phyloP scores from a whole-genome alignment of 805 yeast genomes.

The Nakazawaea sp. region DNA sequence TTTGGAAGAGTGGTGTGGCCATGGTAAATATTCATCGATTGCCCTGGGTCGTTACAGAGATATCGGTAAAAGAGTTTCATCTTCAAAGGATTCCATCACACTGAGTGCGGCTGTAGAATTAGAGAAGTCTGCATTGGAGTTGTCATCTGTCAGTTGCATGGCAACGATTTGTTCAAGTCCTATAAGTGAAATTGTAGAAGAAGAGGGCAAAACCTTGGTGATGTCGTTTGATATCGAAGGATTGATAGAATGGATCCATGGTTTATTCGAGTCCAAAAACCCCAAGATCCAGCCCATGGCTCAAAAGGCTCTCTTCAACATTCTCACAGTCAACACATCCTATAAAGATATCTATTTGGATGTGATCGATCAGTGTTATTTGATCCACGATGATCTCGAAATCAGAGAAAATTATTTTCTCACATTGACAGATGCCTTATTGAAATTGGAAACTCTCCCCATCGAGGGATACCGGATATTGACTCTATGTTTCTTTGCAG shows the following conservation, averaged over 20 bases:
- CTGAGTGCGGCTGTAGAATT: constrained; percentile 74
- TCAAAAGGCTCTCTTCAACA: constrained; percentile 58
- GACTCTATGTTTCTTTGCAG: constrained; percentile 69
- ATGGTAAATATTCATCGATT: constrained; percentile 57
- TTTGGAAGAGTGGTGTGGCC: constrained; percentile 92
- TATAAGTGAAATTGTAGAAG: constrained; percentile 40
- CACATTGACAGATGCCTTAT: constrained; percentile 59
- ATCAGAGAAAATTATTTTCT: constrained; percentile 66
- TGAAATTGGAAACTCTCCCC: constrained; percentile 40
- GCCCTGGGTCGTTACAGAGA: constrained; percentile 60
- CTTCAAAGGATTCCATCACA: constrained; percentile 35
- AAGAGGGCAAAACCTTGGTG: constrained; percentile 40
- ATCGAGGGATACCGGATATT: constrained; percentile 59
- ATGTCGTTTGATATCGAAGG: constrained; percentile 67
- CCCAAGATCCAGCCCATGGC: constrained; percentile 59
- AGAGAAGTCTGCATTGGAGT: constrained; percentile 63
- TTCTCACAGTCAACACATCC: constrained; percentile 54
- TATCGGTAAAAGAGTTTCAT: constrained; percentile 37
- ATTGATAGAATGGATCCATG: constrained; percentile 74
- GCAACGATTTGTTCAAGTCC: constrained; percentile 75
- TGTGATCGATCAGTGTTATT: constrained; percentile 68
- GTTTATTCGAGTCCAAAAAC: constrained; percentile 53
- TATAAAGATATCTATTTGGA: constrained; percentile 46
- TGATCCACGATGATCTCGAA: constrained; percentile 38
- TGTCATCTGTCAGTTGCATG: constrained; percentile 77